Base-by-base conservation (phyloP, 257 asterid genomes). In the Nicotiana noctiflora region DNA sequence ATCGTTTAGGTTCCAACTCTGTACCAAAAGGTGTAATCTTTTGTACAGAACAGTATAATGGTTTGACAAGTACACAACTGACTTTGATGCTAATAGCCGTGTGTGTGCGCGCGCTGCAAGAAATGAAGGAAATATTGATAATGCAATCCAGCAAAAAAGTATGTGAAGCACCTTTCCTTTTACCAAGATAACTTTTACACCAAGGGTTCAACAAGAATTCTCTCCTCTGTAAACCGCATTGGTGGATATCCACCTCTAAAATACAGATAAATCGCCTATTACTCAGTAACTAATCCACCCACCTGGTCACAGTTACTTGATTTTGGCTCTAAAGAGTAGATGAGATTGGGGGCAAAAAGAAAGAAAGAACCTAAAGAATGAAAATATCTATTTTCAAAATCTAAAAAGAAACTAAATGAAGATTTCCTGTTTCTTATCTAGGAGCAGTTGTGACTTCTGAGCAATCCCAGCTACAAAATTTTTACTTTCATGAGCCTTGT, bases 381-480 rank as follows among this genome's bases (percentile, higher is more conserved):
- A 62, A 55, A 62, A 62, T 46, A 79, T 62, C 49, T 34, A 34
- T 76, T 49, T 64, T 53, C 37, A 49, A 79, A 49, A 79, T 79
- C 82, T 79, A 64, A 18, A 37, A 44, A 79, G 82, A 56, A 79
- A 79, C 40, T 32, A 25, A 62, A 59, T 32, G 56, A 37, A 37
- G 44, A 64, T 76, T 27, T 53, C 61, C 76, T 27, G 65, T 27
- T 29, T 17, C 46, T 44, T 44, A 13, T 68, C 56, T 68, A 68
- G 56, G 32, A 70, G 59, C 77, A 72, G 21, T 19, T 31, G 32
- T 31, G 32, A 31, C 32, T 31, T 70, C 40, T 49, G 61, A 49
- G 78, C 37, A 72, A 72, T 72, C 40, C 77, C 23, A 23, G 49
- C 82, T 79, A 79, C 82, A 79, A 79, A 79, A 79, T 60, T 79